Evolutionary conservation across 805 yeast species (phyloP), one percentile per base, ranked within the genome.

Genomic region (Candida ficus): DNA sequence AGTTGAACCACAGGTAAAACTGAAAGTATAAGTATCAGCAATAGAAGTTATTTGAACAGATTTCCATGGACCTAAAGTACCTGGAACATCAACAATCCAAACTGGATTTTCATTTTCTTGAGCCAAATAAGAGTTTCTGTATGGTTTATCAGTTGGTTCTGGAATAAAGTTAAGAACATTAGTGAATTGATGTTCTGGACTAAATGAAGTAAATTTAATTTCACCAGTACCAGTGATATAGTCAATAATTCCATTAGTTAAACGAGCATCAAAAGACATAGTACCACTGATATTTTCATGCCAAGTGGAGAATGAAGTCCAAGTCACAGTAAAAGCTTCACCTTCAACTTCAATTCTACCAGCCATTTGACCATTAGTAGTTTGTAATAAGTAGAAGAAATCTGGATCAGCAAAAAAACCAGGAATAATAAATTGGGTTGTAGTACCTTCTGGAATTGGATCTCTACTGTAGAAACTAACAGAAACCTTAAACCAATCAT

Each of bases 41-140:
- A 6, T 10, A 13, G 35, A 25, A 19, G 20, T 4, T 10, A 38
- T 7, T 12, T n/a, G 23, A 18, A 39, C 33, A 31, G 42, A 38
- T 1, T 30, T 21, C 38, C 42, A 42, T 23, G 45, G 37, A 11
- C 45, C 40, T 26, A 42, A 33, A 14, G 44, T 28, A 14, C 38
- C 42, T 29, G 45, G 45, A 35, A 42, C 16, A 31, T 38, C 42
- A 30, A 42, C 36, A 23, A 30, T 13, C 45, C 45, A 42, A 11
- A 14, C 18, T 21, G 45, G 42, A n/a, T 23, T 38, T 12, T 18
- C 37, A 10, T 36, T 34, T 12, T 29, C 30, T 13, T 10, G 8
- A 18, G 29, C 17, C 11, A 29, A 38, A 21, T 26, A 39, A 14
- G 42, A 39, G 26, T 35, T 38, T 38, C 39, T 38, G 27, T 26